Percentiles rank a stretch among this genome's conserved stretches.
Evolutionary conservation across 108 stramenopile genomes (phyloP).

Genomic region (Schizochytrium sp.): DNA sequence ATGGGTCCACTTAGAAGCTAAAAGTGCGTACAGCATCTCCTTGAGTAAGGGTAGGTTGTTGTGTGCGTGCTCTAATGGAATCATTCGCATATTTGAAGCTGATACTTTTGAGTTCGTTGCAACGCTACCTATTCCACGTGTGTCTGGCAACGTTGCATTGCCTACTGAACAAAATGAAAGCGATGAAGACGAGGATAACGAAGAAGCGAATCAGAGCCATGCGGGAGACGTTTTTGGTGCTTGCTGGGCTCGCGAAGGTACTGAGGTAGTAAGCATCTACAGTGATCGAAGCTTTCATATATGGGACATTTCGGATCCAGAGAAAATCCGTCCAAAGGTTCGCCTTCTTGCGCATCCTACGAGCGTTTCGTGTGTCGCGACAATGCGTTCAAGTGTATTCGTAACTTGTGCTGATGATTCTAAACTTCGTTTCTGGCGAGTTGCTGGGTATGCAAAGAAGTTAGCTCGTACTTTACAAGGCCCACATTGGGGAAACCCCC

Average conservation of each 20-base stretch:
- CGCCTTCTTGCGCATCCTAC: conserved; percentile 59
- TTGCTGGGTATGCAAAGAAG: conserved; percentile 29
- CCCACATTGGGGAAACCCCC: neutral
- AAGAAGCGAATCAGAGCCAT: neutral
- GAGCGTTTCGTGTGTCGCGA: conserved; percentile 45
- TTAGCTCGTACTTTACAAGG: neutral
- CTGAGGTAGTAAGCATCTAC: conserved; percentile 55
- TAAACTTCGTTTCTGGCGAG: conserved; percentile 61
- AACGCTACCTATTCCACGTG: conserved; percentile 60
- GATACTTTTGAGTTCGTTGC: conserved; percentile 53
- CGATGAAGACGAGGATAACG: neutral
- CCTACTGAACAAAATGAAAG: neutral
- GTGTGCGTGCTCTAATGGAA: conserved; percentile 49
- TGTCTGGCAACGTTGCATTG: neutral
- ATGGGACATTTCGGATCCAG: conserved; percentile 55
- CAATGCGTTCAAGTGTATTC: conserved; percentile 49
- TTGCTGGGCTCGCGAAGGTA: neutral
- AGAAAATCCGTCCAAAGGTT: conserved; percentile 39
- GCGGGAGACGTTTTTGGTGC: neutral
- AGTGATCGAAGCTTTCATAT: conserved; percentile 51
- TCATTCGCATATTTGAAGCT: conserved; percentile 58
- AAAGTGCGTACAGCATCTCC: conserved; percentile 6
- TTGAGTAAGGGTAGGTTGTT: neutral
- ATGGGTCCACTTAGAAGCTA: conserved; percentile 61
- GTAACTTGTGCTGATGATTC: conserved; percentile 51